These are phyloP conservation scores for Colletotrichum sp. DNA, from an alignment of 2,329 filamentous ascomycete species.

Conservation along the genomic window DNA sequence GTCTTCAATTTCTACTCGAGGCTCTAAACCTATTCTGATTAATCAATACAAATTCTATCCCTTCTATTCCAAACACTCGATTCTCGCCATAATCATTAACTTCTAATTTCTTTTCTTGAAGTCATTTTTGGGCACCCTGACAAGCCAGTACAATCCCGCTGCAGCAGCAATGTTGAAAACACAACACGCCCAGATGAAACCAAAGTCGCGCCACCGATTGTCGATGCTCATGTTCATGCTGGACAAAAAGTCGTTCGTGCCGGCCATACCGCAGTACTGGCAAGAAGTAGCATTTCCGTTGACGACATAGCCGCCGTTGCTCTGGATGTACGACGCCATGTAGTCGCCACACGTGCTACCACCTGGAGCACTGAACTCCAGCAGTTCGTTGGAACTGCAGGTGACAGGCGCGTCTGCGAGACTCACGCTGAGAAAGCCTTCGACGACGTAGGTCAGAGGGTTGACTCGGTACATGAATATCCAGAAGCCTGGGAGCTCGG, in stretches of 20 bases:
- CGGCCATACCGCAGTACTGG: constrained; percentile 42
- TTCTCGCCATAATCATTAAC: background rate
- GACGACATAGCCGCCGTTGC: constrained; percentile 51
- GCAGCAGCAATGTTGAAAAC: constrained; percentile 54
- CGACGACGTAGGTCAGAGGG: constrained; percentile 72
- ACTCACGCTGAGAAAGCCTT: constrained; percentile 55
- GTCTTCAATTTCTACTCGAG: background rate
- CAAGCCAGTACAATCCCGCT: constrained; percentile 51
- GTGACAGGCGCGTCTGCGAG: constrained; percentile 25
- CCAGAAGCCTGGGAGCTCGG: constrained; percentile 70
- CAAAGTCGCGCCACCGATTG: constrained; percentile 60
- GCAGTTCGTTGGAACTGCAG: constrained; percentile 44
- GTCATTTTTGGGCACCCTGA: constrained; percentile 32
- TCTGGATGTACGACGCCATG: constrained; percentile 45
- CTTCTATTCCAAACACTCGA: background rate
- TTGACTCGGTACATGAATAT: constrained; percentile 73
- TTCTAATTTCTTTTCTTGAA: constrained; percentile 6
- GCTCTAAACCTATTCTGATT: fast-evolving
- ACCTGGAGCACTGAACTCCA: constrained; percentile 56
- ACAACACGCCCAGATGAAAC: constrained; percentile 57
- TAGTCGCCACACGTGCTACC: constrained; percentile 53
- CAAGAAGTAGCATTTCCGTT: constrained; percentile 49
- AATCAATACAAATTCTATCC: fast-evolving
- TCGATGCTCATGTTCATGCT: constrained; percentile 47
- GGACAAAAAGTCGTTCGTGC: constrained; percentile 42